These are phyloP conservation scores for Claviceps paspali DNA, from an alignment of 2,329 filamentous ascomycete genomes.

Conservation along the genomic window DNA sequence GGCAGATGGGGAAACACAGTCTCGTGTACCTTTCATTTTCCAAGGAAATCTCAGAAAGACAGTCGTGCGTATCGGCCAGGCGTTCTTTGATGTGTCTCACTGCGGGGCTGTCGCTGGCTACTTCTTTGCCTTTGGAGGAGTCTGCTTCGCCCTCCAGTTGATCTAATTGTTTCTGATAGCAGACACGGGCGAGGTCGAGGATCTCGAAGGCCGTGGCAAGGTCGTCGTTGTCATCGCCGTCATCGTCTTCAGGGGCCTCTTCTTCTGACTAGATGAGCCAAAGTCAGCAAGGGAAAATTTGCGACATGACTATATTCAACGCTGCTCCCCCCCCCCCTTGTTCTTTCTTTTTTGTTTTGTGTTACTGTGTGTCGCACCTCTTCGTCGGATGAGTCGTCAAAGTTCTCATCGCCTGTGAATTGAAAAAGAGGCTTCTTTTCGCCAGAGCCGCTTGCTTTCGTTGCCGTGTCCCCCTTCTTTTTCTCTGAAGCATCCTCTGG, in stretches of 20 bases:
- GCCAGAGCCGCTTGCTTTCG: conserved; percentile 18
- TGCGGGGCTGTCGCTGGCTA: conserved; percentile 23
- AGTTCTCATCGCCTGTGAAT: conserved; percentile 89
- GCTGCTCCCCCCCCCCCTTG: too few relatives aligned
- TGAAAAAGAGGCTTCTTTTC: conserved; percentile 70
- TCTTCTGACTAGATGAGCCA: conserved; percentile 18
- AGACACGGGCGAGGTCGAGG: conserved; percentile 61
- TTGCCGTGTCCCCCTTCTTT: conserved; percentile 19
- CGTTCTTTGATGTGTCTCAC: conserved; percentile 60
- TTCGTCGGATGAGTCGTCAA: conserved; percentile 67
- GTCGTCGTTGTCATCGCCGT: conserved; percentile 50
- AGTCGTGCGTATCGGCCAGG: conserved; percentile 82
- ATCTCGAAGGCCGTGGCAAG: conserved; percentile 70
- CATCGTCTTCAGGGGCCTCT: conserved; percentile 18
- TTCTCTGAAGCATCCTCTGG: conserved; percentile 23
- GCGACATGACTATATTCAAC: neutral
- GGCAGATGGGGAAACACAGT: neutral
- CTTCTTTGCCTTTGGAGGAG: conserved; percentile 28
- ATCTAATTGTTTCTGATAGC: conserved; percentile 42
- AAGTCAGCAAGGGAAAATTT: neutral
- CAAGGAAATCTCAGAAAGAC: conserved; percentile 90
- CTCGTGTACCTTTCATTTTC: conserved; percentile 65
- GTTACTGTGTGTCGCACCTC: conserved; percentile 38
- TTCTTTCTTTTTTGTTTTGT: too few relatives aligned
- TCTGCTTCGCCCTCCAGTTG: conserved; percentile 17